Conservation (phyloP, 805 yeast species). For the Candida chauliodis region DNA sequence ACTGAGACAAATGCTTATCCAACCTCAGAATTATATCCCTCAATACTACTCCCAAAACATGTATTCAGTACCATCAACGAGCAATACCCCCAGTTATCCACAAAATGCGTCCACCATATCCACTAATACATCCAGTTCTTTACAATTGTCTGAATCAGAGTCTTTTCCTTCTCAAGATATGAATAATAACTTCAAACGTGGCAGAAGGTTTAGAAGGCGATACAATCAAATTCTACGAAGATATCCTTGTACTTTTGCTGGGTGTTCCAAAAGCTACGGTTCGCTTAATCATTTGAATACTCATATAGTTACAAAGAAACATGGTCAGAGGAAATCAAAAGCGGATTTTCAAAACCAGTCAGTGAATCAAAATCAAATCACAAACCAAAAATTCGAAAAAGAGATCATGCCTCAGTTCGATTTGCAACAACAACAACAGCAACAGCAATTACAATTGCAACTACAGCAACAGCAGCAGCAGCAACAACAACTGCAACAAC, state of each 20-base stretch:
- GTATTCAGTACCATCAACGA: not conserved
- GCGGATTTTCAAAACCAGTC: conserved; percentile 31
- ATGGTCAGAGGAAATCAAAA: conserved; percentile 40
- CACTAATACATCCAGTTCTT: conserved; percentile 4
- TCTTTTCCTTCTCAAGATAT: conserved; percentile 9
- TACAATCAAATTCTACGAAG: conserved; percentile 35
- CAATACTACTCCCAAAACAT: not conserved
- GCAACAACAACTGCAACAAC: conserved; percentile 5
- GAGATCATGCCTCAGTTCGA: not conserved
- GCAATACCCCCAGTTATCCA: not conserved
- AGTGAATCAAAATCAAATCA: not conserved
- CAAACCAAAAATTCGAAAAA: not conserved
- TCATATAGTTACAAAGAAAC: conserved; percentile 43
- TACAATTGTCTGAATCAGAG: conserved; percentile 9
- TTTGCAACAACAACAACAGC: conserved; percentile 6
- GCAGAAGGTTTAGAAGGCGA: conserved; percentile 32
- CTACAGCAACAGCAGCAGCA: conserved; percentile 1
- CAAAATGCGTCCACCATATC: not conserved
- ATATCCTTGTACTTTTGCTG: conserved; percentile 33
- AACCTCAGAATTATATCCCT: conserved; percentile 1
- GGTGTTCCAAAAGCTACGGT: conserved; percentile 41
- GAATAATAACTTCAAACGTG: conserved; percentile 16
- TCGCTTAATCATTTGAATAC: conserved; percentile 42
- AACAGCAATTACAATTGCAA: not conserved
- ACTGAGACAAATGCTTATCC: not conserved